These are phyloP conservation scores for Acanthamoeba culbertsoni DNA, from an alignment of 208 protist genomes.

Conservation along the genomic window DNA sequence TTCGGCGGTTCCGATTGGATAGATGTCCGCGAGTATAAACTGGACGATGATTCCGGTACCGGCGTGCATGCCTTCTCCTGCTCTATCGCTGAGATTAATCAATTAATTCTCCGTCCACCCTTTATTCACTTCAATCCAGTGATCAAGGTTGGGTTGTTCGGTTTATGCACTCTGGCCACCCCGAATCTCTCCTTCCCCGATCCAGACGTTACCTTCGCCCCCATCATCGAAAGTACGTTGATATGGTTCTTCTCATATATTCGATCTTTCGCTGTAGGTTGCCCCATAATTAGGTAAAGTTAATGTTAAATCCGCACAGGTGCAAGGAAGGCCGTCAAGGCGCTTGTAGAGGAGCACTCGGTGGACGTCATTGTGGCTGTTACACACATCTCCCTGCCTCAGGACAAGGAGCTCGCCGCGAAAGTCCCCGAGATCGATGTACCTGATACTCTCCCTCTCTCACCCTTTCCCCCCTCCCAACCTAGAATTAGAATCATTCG, in stretches of 20 bases:
- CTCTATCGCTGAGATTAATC: no score
- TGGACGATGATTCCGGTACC: not conserved
- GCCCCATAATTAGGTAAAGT: no score
- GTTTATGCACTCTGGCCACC: not conserved
- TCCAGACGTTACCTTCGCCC: constrained; percentile 4
- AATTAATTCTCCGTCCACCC: not conserved
- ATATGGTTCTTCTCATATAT: no score
- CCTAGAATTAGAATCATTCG: no score
- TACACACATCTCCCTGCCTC: constrained; percentile 20
- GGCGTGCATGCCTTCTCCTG: no score
- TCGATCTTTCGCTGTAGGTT: no score
- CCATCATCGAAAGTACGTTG: not conserved
- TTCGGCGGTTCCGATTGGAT: constrained; percentile 30
- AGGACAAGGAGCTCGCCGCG: constrained; percentile 18
- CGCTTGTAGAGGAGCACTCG: not conserved
- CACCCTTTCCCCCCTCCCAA: not conserved
- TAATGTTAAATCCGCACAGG: not conserved
- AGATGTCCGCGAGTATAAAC: not conserved
- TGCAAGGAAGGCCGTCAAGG: not conserved
- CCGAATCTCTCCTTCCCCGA: constrained; percentile 31
- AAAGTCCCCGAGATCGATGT: constrained; percentile 50
- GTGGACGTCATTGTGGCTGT: constrained; percentile 1
- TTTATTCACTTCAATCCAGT: not conserved
- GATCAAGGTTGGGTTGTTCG: not conserved
- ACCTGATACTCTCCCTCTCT: not conserved